phyloP scores from a whole-genome alignment of 2,329 filamentous ascomycete species.

The Calycina marina region DNA sequence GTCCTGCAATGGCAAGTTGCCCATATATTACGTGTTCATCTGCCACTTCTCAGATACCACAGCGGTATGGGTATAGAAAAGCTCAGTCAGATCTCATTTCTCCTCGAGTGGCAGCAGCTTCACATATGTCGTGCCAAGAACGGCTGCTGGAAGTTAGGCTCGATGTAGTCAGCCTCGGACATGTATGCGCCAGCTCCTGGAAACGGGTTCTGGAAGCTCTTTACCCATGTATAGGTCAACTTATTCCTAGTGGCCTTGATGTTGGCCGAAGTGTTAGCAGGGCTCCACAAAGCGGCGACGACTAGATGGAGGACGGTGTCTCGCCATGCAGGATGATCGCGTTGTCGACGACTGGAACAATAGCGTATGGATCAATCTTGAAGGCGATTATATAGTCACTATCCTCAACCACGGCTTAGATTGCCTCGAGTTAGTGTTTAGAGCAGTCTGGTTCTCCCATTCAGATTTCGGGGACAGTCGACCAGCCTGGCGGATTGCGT shows the following conservation, averaged over 20 bases:
- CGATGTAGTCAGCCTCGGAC: not conserved
- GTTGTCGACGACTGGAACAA: no score
- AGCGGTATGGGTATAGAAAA: not conserved
- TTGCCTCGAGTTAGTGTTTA: no score
- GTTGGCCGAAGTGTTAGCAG: not conserved
- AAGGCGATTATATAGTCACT: no score
- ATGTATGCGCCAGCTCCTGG: not conserved
- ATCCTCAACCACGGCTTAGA: no score
- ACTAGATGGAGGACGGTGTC: not conserved
- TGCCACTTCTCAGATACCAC: not conserved
- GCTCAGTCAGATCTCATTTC: not conserved
- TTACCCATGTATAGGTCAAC: no score
- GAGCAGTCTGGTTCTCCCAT: no score
- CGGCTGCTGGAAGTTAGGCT: not conserved
- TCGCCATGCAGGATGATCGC: not conserved
- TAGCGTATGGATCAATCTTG: no score
- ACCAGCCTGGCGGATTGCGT: no score
- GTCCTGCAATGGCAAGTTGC: no score
- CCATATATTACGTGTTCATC: no score
- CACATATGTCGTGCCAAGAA: not conserved
- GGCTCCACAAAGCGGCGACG: not conserved
- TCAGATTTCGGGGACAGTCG: no score
- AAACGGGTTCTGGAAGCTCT: not conserved
- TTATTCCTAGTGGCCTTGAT: not conserved
- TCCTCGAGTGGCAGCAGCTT: not conserved